Conservation (phyloP, 2,329 filamentous ascomycete species). For the Cercospora berteroae region DNA sequence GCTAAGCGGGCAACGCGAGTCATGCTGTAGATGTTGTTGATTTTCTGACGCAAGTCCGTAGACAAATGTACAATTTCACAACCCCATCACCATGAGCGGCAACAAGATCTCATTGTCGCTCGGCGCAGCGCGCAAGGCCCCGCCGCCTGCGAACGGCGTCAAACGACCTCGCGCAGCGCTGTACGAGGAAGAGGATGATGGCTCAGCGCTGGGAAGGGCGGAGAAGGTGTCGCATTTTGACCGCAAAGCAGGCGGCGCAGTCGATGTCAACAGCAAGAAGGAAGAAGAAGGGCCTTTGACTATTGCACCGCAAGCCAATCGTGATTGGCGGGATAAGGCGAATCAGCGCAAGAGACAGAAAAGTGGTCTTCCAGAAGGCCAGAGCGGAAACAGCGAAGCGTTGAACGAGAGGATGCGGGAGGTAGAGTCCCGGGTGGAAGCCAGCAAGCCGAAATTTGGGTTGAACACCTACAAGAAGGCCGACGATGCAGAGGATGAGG, state of each 20-base stretch:
- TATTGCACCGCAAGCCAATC: constrained; percentile 59
- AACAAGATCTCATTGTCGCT: constrained; percentile 36
- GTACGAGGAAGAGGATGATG: constrained; percentile 50
- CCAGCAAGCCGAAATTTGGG: constrained; percentile 53
- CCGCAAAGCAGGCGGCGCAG: constrained; percentile 50
- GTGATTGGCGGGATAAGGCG: constrained; percentile 60
- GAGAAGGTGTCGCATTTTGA: constrained; percentile 58
- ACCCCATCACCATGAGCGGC: constrained; percentile 17
- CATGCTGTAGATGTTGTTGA: neutral
- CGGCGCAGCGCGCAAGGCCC: constrained; percentile 29
- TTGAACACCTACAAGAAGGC: constrained; percentile 47
- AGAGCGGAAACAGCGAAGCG: constrained; percentile 31
- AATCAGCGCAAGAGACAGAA: constrained; percentile 50
- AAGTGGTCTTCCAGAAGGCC: constrained; percentile 54
- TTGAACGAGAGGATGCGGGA: constrained; percentile 29
- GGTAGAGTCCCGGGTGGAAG: constrained; percentile 30
- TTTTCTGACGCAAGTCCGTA: constrained; percentile 7
- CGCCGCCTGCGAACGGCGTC: constrained; percentile 37
- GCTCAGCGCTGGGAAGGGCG: constrained; percentile 47
- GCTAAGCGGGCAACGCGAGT: neutral
- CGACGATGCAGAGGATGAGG: constrained; percentile 17
- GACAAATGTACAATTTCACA: neutral
- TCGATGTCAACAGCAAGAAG: constrained; percentile 40
- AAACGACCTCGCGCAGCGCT: constrained; percentile 45
- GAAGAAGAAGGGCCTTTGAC: constrained; percentile 50